A percentile compares a stretch with the other conserved stretches of the same genome.
Evolutionary conservation across 2,329 filamentous ascomycete genomes (phyloP).

Genomic region (Escovopsis weberi): DNA sequence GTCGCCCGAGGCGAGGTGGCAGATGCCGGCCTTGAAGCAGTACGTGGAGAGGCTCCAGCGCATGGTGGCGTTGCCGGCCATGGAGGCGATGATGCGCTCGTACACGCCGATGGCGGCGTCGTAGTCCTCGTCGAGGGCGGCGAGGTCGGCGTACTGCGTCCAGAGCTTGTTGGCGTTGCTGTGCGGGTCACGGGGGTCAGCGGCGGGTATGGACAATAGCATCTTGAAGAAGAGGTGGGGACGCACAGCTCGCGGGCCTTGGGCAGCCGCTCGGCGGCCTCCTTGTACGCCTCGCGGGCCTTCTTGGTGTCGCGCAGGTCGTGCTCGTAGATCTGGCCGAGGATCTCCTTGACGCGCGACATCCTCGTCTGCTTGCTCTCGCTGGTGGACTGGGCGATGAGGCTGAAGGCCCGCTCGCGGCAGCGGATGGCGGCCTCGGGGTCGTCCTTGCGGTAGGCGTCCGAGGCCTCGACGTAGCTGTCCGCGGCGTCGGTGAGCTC

Average conservation of each 20-base stretch:
- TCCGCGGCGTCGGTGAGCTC: slow-evolving; percentile 90
- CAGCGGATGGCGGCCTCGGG: slow-evolving; percentile 72
- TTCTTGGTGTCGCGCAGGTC: slow-evolving; percentile 65
- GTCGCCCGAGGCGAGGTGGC: slow-evolving; percentile 62
- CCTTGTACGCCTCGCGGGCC: slow-evolving; percentile 72
- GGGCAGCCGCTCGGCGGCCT: slow-evolving; percentile 68
- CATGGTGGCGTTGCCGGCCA: slow-evolving; percentile 83
- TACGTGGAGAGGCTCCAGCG: slow-evolving; percentile 92
- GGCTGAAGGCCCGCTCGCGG: slow-evolving; percentile 45
- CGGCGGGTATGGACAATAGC: no score
- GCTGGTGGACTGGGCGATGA: slow-evolving; percentile 68
- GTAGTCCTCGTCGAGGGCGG: slow-evolving; percentile 72
- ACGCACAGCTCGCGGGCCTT: slow-evolving; percentile 4
- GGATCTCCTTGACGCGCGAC: slow-evolving; percentile 76
- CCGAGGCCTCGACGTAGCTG: slow-evolving; percentile 79
- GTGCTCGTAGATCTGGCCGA: slow-evolving; percentile 74
- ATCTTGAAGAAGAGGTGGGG: neutral
- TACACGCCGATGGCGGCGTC: slow-evolving; percentile 68
- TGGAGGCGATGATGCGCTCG: slow-evolving; percentile 66
- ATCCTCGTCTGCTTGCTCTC: slow-evolving; percentile 87
- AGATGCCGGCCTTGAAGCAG: slow-evolving; percentile 85
- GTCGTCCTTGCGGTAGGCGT: slow-evolving; percentile 77
- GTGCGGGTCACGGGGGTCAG: no score
- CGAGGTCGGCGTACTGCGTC: slow-evolving; percentile 81
- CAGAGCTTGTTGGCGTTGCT: slow-evolving; percentile 86